phyloP scores from a whole-genome alignment of 2,329 filamentous ascomycete genomes.

The Mariannaea sp. region DNA sequence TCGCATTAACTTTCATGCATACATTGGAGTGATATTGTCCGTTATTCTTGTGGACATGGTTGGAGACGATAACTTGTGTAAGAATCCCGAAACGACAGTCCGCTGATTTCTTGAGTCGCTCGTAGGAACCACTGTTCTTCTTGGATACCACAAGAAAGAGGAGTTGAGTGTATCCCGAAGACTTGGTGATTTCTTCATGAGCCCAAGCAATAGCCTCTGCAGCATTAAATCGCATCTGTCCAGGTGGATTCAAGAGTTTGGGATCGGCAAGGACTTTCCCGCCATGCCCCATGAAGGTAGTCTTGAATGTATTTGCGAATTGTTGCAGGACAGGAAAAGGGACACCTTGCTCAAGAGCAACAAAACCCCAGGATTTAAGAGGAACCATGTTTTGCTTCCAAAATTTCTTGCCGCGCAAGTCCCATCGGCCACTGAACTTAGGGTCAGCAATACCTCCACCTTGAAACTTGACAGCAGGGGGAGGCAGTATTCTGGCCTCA shows the following conservation, averaged over 20 bases:
- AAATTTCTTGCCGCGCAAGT: conserved; percentile 80
- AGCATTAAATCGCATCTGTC: conserved; percentile 44
- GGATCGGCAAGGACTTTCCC: conserved; percentile 48
- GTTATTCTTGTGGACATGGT: conserved; percentile 70
- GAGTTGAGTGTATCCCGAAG: conserved; percentile 68
- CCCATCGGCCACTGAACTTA: conserved; percentile 77
- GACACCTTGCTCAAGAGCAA: conserved; percentile 64
- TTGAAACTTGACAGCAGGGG: conserved; percentile 72
- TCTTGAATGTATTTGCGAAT: conserved; percentile 50
- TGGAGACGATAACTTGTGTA: conserved; percentile 78
- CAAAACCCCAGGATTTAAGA: conserved; percentile 76
- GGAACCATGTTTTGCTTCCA: conserved; percentile 63
- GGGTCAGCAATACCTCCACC: conserved; percentile 63
- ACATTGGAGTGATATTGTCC: conserved; percentile 93
- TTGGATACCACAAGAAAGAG: conserved; percentile 77
- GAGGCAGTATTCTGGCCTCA: conserved; percentile 71
- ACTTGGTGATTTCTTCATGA: conserved; percentile 56
- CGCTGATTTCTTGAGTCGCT: conserved; percentile 84
- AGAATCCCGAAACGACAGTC: conserved; percentile 85
- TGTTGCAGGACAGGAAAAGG: conserved; percentile 42
- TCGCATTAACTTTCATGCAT: conserved; percentile 95
- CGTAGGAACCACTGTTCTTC: conserved; percentile 74
- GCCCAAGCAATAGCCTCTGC: conserved; percentile 56
- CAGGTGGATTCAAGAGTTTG: conserved; percentile 42
- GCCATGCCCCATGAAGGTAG: conserved; percentile 55